Evolutionary conservation across 352 stramenopile genomes (phyloP).

Genomic region (Phytophthora gonapodyides): DNA sequence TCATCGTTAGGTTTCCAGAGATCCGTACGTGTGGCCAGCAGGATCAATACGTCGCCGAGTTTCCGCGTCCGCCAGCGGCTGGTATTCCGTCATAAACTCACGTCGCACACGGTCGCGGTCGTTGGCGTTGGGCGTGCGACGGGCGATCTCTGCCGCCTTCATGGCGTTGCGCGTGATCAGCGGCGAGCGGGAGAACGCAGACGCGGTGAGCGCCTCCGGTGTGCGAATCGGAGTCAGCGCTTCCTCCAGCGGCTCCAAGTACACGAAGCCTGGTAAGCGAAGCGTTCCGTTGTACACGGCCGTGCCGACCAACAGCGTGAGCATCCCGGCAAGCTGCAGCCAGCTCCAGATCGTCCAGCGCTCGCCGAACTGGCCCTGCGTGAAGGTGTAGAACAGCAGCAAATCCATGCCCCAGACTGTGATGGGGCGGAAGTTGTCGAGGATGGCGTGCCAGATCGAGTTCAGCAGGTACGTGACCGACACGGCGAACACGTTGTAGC

Average conservation of each 20-base stretch:
- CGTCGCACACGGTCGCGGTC: constrained; percentile 82
- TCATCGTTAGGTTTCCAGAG: constrained; percentile 63
- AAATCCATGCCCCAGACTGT: constrained; percentile 96
- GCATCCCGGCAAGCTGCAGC: constrained; percentile 94
- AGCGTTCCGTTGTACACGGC: constrained; percentile 96
- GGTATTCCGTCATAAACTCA: constrained; percentile 90
- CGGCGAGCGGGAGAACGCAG: constrained; percentile 68
- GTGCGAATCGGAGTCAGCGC: constrained; percentile 73
- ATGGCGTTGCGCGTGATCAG: constrained; percentile 85
- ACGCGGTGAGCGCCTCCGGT: constrained; percentile 44
- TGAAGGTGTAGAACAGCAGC: constrained; percentile 96
- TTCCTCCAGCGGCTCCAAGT: constrained; percentile 75
- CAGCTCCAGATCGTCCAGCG: constrained; percentile 95
- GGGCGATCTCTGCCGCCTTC: constrained; percentile 81
- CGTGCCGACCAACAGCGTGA: constrained; percentile 93
- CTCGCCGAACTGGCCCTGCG: constrained; percentile 91
- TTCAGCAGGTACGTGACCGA: constrained; percentile 96
- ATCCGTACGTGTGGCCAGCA: constrained; percentile 80
- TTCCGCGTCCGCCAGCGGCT: constrained; percentile 65
- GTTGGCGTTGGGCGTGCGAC: constrained; percentile 76
- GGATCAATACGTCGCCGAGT: constrained; percentile 69
- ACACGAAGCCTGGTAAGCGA: constrained; percentile 76
- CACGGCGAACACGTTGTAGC: constrained; percentile 98
- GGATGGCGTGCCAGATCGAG: constrained; percentile 98
- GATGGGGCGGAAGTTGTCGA: constrained; percentile 98